phyloP scores from a whole-genome alignment of 306 rosid species.

The Hippophae gyantsensis region DNA sequence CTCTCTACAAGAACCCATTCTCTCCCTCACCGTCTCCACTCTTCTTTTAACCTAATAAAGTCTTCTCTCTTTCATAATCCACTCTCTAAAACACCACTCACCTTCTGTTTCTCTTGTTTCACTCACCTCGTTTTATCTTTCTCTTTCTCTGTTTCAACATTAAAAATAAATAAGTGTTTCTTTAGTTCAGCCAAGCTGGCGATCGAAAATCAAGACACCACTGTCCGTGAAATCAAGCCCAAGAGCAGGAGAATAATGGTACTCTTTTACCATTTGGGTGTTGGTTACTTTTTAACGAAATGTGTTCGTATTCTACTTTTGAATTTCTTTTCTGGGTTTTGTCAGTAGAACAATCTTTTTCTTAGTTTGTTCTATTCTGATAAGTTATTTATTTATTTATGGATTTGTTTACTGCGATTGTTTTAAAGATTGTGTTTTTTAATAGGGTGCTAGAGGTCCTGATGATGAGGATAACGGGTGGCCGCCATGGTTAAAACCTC shows the following conservation, averaged over 20 bases:
- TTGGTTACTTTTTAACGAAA: neutral
- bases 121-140: neutral
- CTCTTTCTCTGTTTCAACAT: constrained; percentile 1
- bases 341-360: constrained; percentile 4
- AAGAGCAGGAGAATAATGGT: constrained; percentile 93
- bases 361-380: neutral
- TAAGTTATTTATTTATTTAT: neutral
- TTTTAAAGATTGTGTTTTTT: constrained; percentile 11
- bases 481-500: constrained; percentile 99
- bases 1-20: constrained; percentile 72
- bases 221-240: constrained; percentile 85
- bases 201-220: constrained; percentile 65
- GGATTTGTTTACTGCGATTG: neutral
- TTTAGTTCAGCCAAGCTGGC: constrained; percentile 48
- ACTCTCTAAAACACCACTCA: neutral
- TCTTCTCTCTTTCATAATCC: neutral
- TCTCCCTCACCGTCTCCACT: constrained; percentile 40
- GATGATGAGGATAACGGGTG: constrained; percentile 80
- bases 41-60: constrained; percentile 10
- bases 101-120: neutral
- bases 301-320: constrained; percentile 9
- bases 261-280: neutral
- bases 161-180: neutral
- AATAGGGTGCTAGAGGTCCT: constrained; percentile 88
- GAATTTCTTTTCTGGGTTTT: constrained; percentile 8